A percentile compares a stretch with the other conserved stretches of the same genome.
phyloP scores from a whole-genome alignment of 345 rosid species.

The Acer campestre region DNA sequence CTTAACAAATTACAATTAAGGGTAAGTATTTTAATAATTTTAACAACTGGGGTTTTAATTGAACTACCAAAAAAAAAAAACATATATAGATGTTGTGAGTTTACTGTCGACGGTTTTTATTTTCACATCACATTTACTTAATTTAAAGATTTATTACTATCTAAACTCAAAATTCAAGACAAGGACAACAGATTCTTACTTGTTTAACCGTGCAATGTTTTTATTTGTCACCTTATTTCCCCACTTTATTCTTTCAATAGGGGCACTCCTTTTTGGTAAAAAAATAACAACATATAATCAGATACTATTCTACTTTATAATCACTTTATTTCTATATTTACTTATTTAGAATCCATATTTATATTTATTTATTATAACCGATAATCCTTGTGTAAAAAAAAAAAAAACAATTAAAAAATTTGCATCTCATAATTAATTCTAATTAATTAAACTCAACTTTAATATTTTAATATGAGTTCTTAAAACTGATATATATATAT shows the following conservation, averaged over 20 bases:
- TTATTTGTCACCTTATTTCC: too few species aligned
- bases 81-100: neutral
- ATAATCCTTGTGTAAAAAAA: too few species aligned
- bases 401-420: too few species aligned
- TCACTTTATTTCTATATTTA: neutral
- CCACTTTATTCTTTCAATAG: too few species aligned
- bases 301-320: neutral
- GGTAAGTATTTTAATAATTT: too few species aligned
- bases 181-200: neutral
- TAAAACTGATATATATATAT: too few species aligned
- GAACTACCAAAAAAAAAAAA: neutral
- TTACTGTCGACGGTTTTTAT: slow-evolving; percentile 7
- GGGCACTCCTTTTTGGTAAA: slow-evolving; percentile 3
- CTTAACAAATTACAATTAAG: neutral
- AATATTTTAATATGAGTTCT: too few species aligned
- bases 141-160: neutral
- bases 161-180: neutral
- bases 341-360: neutral
- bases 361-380: too few species aligned
- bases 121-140: slow-evolving; percentile 4
- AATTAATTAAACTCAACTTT: too few species aligned
- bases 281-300: neutral
- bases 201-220: neutral
- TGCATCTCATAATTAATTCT: too few species aligned
- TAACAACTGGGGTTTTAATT: too few species aligned